Base-by-base conservation (phyloP, 768 basidiomycete genomes). In the Lactarius indigo region DNA sequence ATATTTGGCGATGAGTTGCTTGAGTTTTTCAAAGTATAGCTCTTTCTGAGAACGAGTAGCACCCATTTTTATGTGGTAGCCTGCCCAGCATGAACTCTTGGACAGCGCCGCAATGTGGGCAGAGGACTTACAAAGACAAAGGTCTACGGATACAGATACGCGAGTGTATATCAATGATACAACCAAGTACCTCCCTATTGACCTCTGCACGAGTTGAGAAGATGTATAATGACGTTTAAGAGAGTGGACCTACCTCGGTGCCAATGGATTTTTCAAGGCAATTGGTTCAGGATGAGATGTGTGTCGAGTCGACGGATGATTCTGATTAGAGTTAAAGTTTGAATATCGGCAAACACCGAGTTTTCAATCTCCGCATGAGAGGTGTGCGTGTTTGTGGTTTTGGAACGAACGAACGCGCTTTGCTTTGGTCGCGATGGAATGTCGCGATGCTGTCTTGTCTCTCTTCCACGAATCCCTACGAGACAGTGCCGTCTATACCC, bases 231-330 rank as follows among this genome's bases (percentile, higher is more conserved):
- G 6, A 54, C 15, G 28, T 2, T 30, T 57, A 62, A 42, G 39
- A 17, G 15, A 17, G 23, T 26, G 23, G 54, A 79, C 82, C 50
- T 76, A 89, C 90, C 89, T 82, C 78, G 75, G 91, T 91, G 90
- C 82, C 91, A 93, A 92, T 81, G 92, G 92, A 92, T 93, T 84
- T 93, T 94, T 94, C 87, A 94, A 94, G 92, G 91, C 90, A 81
- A 76, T 78, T 76, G 77, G 74, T 75, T 72, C 70, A 63, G 42
- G 39, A 55, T 64, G 39, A 61, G 55, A 56, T 66, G 64, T 62
- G 55, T 60, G 44, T 41, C 50, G 35, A 65, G 26, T 50, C 52
- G 37, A 50, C 23, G n/a, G 56, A 47, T 41, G 60, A 59, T 58
- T 13, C n/a, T 12, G 7, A 26, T 55, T 61, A 70, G 17, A 70